These are phyloP conservation scores for Diophrys appendiculata DNA, from an alignment of 73 alveolate genomes.

Conservation along the genomic window DNA sequence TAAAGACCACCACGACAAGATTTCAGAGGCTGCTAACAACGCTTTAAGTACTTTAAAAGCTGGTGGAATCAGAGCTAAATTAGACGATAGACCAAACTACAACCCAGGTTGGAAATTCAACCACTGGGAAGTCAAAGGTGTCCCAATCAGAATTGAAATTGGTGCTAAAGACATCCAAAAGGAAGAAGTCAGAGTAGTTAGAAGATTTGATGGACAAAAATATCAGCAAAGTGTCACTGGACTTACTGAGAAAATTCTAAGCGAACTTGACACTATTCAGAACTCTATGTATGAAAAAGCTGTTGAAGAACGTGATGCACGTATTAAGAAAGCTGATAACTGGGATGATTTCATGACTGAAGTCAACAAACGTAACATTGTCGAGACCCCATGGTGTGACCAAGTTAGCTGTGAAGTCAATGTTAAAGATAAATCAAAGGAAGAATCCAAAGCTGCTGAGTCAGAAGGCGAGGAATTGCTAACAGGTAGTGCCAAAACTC, in stretches of 20 bases:
- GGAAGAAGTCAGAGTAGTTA: constrained; percentile 64
- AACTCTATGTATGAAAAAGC: constrained; percentile 91
- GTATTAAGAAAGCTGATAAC: constrained; percentile 81
- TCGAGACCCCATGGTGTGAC: constrained; percentile 97
- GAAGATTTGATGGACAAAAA: constrained; percentile 64
- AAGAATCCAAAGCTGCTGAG: constrained; percentile 85
- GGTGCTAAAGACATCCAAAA: constrained; percentile 91
- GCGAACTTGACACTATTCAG: constrained; percentile 83
- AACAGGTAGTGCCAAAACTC: constrained; percentile 97
- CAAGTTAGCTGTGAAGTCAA: constrained; percentile 85
- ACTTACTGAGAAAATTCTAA: constrained; percentile 67
- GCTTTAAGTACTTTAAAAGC: constrained; percentile 68
- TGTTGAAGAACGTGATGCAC: constrained; percentile 63
- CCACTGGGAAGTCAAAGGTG: constrained; percentile 99
- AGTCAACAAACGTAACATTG: constrained; percentile 81
- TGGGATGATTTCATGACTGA: constrained; percentile 94
- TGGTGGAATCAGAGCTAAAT: constrained; percentile 79
- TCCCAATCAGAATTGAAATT: constrained; percentile 98
- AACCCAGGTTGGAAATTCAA: constrained; percentile 99
- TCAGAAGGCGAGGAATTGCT: constrained; percentile 86
- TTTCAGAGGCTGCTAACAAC: constrained; percentile 64
- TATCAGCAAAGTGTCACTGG: constrained; percentile 63
- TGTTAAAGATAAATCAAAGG: constrained; percentile 92
- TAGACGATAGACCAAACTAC: constrained; percentile 96
- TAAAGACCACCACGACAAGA: constrained; percentile 78